Evolutionary conservation across 306 rosid species (phyloP).

Genomic region (Prunus fruticosa): DNA sequence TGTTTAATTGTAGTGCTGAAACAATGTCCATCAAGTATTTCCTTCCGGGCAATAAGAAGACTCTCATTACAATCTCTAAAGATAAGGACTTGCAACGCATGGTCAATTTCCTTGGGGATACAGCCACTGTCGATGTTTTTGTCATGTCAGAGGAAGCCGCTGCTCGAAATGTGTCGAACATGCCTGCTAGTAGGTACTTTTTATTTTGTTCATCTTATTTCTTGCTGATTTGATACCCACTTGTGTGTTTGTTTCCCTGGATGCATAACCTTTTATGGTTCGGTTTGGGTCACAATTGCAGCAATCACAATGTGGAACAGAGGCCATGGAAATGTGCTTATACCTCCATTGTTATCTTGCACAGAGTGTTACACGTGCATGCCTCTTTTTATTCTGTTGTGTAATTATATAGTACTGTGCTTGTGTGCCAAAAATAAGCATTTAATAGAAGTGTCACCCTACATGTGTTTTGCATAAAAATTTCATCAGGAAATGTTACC

Average conservation of each 20-base stretch:
- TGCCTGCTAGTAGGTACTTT: conserved; percentile 91
- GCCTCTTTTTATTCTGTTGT: conserved; percentile 9
- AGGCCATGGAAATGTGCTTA: conserved; percentile 1
- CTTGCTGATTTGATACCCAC: conserved; percentile 13
- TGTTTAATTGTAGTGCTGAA: conserved; percentile 55
- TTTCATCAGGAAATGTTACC: conserved; percentile 13
- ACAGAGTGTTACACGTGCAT: neutral
- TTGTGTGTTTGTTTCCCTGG: conserved; percentile 2
- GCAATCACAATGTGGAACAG: conserved; percentile 20
- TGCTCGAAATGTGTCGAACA: conserved; percentile 61
- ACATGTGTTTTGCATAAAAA: conserved; percentile 17
- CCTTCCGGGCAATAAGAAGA: conserved; percentile 88
- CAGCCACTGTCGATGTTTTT: conserved; percentile 67
- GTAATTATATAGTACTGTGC: conserved; percentile 6
- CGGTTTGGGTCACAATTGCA: conserved; percentile 11
- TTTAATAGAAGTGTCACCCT: conserved; percentile 7
- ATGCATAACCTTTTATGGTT: conserved; percentile 9
- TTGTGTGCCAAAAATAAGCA: conserved; percentile 10
- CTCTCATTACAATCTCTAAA: conserved; percentile 82
- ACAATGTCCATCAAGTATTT: conserved; percentile 78
- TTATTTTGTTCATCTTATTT: conserved; percentile 8
- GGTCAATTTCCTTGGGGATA: conserved; percentile 75
- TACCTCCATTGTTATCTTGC: neutral
- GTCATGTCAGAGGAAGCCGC: conserved; percentile 66
- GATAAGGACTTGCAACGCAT: conserved; percentile 96